Evolutionary conservation across 2,329 filamentous ascomycete genomes (phyloP).

Genomic region (Microcyclospora pomicola): DNA sequence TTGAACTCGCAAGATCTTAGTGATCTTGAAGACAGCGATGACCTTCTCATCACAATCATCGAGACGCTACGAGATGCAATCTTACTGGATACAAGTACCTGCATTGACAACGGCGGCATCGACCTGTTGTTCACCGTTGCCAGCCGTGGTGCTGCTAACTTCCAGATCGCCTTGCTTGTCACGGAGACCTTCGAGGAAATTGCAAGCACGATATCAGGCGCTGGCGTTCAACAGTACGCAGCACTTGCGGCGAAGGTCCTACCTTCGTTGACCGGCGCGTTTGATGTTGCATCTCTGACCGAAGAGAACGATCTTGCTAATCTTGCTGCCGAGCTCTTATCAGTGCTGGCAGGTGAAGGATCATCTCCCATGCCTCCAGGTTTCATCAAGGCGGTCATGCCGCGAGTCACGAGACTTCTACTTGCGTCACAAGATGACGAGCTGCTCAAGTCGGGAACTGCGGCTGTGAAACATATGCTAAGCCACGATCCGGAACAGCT

Average conservation of each 20-base stretch:
- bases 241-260: slow-evolving; percentile 73
- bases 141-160: slow-evolving; percentile 76
- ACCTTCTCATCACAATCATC: slow-evolving; percentile 78
- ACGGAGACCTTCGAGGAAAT: slow-evolving; percentile 87
- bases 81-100: slow-evolving; percentile 60
- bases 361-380: slow-evolving; percentile 73
- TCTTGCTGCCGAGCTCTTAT: slow-evolving; percentile 72
- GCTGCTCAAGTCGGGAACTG: slow-evolving; percentile 71
- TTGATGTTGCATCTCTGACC: slow-evolving; percentile 75
- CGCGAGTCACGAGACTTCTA: slow-evolving; percentile 71
- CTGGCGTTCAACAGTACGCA: slow-evolving; percentile 54
- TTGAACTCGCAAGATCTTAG: slow-evolving; percentile 65
- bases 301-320: slow-evolving; percentile 75
- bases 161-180: slow-evolving; percentile 78
- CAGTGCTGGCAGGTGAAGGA: slow-evolving; percentile 67
- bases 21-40: slow-evolving; percentile 78
- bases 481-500: slow-evolving; percentile 82
- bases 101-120: slow-evolving; percentile 60
- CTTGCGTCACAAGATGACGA: slow-evolving; percentile 78
- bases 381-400: slow-evolving; percentile 73
- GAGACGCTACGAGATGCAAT: slow-evolving; percentile 78
- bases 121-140: slow-evolving; percentile 79
- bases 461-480: slow-evolving; percentile 78
- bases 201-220: slow-evolving; percentile 51
- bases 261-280: slow-evolving; percentile 74